Percentiles rank a stretch among this genome's conserved stretches.
These are phyloP conservation scores for Pichia sp. DNA, from an alignment of 1,139 yeast species.

Conservation along the genomic window DNA sequence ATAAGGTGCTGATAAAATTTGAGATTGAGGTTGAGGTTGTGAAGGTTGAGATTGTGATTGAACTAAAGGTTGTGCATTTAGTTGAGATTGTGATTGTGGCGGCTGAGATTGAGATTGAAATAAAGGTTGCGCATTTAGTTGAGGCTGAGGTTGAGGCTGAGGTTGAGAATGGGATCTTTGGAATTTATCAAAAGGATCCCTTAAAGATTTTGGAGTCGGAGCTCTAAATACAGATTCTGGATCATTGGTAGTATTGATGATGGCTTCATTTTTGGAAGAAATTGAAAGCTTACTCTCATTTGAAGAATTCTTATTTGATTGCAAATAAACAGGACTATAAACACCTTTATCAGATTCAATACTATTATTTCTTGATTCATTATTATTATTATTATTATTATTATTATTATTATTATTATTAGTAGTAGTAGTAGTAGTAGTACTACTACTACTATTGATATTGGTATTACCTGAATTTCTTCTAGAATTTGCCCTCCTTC, in stretches of 20 bases:
- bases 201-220: conserved; percentile 3
- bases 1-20: conserved; percentile 1
- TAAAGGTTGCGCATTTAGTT: neutral
- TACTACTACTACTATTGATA: neutral
- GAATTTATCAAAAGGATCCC: conserved; percentile 1
- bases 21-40: neutral
- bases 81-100: too few relatives aligned
- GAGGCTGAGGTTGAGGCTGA: neutral
- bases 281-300: too few relatives aligned
- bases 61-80: neutral
- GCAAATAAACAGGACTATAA: neutral
- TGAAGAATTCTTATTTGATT: too few relatives aligned
- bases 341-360: neutral
- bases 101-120: neutral
- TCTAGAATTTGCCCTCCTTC: conserved; percentile 57
- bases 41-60: neutral
- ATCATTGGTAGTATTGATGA: neutral
- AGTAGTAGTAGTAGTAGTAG: neutral
- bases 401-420: neutral
- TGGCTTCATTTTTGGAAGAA: too few relatives aligned
- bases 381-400: neutral
- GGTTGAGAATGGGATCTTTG: conserved; percentile 1
- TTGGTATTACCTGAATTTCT: conserved; percentile 21
- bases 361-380: neutral
- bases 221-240: neutral